phyloP scores from a whole-genome alignment of 148 eudicot species.

The Chenopodium quinoa region DNA sequence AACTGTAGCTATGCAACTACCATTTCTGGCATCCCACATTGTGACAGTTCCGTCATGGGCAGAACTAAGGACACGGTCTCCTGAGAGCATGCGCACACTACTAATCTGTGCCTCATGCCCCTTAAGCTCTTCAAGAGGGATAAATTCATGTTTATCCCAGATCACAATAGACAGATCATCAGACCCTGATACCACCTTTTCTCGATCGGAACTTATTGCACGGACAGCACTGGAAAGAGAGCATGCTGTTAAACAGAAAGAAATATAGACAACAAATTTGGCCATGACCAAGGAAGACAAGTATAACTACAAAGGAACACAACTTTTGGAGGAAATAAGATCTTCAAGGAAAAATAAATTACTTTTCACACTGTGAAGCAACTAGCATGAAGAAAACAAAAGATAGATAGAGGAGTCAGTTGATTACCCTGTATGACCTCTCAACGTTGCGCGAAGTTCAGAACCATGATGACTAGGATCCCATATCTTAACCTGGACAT shows the following conservation, averaged over 20 bases:
- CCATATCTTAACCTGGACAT: conserved; percentile 78
- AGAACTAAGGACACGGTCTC: conserved; percentile 86
- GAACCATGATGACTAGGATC: conserved; percentile 86
- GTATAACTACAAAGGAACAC: neutral
- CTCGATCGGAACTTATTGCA: conserved; percentile 80
- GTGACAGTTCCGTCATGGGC: conserved; percentile 86
- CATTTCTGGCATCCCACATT: conserved; percentile 98
- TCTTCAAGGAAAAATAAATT: neutral
- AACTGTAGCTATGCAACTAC: conserved; percentile 82
- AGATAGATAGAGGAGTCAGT: neutral
- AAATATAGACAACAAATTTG: neutral
- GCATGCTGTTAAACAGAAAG: neutral
- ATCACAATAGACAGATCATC: conserved; percentile 78
- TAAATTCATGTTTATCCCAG: conserved; percentile 84
- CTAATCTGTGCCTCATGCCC: conserved; percentile 76
- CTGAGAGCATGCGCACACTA: conserved; percentile 72
- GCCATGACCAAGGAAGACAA: neutral
- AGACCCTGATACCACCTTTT: conserved; percentile 83
- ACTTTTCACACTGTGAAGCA: neutral
- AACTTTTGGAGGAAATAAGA: neutral
- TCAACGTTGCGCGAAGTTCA: conserved; percentile 76
- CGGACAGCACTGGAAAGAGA: conserved; percentile 47
- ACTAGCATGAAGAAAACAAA: neutral
- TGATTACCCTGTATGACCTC: conserved; percentile 81
- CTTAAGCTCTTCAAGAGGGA: conserved; percentile 79